Conservation (phyloP, 257 asterid genomes). For the Ilex aquifolium region DNA sequence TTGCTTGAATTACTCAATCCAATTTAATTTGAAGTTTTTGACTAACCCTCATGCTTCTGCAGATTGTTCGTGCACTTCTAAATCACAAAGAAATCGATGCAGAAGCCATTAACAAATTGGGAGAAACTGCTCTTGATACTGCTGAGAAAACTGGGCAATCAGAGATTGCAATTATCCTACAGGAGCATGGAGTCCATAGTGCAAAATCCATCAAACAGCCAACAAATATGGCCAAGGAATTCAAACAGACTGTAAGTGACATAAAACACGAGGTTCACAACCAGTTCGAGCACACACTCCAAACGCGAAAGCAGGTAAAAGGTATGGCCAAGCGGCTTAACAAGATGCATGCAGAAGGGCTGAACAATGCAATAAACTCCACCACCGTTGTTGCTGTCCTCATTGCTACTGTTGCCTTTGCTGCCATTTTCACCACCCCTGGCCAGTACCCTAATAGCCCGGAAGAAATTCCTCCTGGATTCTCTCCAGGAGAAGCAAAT, state of each 20-base stretch:
- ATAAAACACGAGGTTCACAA: conserved; percentile 67
- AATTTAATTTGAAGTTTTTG: no score
- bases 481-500: conserved; percentile 53
- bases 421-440: conserved; percentile 69
- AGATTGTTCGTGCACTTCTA: conserved; percentile 51
- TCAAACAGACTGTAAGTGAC: conserved; percentile 70
- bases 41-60: conserved; percentile 10
- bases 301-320: conserved; percentile 44
- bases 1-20: not conserved
- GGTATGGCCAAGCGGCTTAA: conserved; percentile 59
- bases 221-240: conserved; percentile 35
- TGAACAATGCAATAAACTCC: conserved; percentile 72
- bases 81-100: conserved; percentile 36
- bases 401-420: conserved; percentile 72
- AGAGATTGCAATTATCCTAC: conserved; percentile 37
- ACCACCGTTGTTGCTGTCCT: conserved; percentile 77
- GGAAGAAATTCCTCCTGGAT: conserved; percentile 19
- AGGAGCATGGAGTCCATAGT: conserved; percentile 40
- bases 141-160: conserved; percentile 50
- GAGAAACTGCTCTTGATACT: conserved; percentile 65
- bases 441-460: conserved; percentile 52
- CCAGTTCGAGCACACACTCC: conserved; percentile 64
- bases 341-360: conserved; percentile 73
- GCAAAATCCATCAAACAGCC: conserved; percentile 38
- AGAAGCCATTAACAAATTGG: conserved; percentile 58